phyloP scores from a whole-genome alignment of 2,329 filamentous ascomycete genomes.

The Calonectria pseudoturangicola region DNA sequence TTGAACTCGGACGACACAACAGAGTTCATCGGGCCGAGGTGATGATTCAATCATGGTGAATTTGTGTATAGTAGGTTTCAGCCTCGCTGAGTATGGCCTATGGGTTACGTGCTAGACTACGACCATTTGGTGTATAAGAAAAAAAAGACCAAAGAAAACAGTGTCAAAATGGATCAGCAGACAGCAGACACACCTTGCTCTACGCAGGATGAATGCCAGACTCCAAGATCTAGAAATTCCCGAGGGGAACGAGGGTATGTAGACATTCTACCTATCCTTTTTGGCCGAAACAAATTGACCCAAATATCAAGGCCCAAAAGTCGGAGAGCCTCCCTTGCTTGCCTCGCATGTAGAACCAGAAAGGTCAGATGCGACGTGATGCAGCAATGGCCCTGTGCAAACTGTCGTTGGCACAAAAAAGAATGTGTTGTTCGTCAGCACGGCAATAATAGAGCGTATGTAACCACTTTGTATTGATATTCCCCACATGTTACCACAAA shows the following conservation, averaged over 20 bases:
- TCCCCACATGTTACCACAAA: background rate
- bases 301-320: background rate
- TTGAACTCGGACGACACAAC: background rate
- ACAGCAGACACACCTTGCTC: constrained; percentile 10
- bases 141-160: background rate
- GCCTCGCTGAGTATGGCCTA: background rate
- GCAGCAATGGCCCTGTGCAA: constrained; percentile 88
- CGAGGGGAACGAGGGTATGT: constrained; percentile 9
- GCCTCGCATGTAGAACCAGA: constrained; percentile 87
- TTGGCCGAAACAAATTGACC: background rate
- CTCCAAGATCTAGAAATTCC: background rate
- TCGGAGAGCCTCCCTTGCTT: constrained; percentile 88
- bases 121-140: background rate
- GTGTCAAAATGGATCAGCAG: background rate
- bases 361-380: constrained; percentile 96
- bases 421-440: constrained; percentile 60
- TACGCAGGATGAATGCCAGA: background rate
- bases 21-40: constrained; percentile 17
- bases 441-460: constrained; percentile 9
- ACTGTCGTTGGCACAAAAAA: constrained; percentile 86
- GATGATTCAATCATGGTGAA: background rate
- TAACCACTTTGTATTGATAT: background rate
- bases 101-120: background rate
- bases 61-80: constrained; percentile 16
- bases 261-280: background rate